Conservation (phyloP, 176 grass and related monocot species). For the Guadua angustifolia region DNA sequence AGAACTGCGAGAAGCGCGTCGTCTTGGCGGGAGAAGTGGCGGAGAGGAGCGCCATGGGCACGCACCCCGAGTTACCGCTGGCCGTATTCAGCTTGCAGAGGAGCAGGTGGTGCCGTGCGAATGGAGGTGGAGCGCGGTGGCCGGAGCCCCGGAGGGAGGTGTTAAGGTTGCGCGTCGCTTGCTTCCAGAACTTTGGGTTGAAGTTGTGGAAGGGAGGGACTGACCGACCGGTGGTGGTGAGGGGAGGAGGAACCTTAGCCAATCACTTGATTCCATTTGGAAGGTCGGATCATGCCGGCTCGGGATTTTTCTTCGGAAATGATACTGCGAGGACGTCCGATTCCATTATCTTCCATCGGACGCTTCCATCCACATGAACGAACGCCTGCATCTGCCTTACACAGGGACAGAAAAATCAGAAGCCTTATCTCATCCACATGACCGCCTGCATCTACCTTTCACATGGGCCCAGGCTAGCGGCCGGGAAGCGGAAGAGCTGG, state of each 20-base stretch:
- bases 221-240: conserved; percentile 35
- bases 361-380: no score
- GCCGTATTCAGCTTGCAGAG: neutral
- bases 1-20: conserved; percentile 31
- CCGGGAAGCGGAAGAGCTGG: no score
- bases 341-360: no score
- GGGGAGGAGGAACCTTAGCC: conserved; percentile 36
- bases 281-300: conserved; percentile 35
- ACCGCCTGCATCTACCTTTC: no score
- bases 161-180: neutral
- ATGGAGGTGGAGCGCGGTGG: conserved; percentile 1
- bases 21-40: conserved; percentile 51
- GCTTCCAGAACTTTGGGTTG: conserved; percentile 38
- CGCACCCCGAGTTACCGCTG: neutral
- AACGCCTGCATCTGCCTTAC: no score
- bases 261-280: conserved; percentile 50
- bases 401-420: no score
- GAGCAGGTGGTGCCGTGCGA: neutral
- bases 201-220: conserved; percentile 2
- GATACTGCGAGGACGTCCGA: no score
- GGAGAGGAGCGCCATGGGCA: conserved; percentile 59
- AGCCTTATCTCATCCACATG: no score
- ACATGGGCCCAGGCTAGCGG: no score
- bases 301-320: no score
- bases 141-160: neutral